These are phyloP conservation scores for Rhododendron kiyosumense DNA, from an alignment of 148 eudicot genomes.

Conservation along the genomic window DNA sequence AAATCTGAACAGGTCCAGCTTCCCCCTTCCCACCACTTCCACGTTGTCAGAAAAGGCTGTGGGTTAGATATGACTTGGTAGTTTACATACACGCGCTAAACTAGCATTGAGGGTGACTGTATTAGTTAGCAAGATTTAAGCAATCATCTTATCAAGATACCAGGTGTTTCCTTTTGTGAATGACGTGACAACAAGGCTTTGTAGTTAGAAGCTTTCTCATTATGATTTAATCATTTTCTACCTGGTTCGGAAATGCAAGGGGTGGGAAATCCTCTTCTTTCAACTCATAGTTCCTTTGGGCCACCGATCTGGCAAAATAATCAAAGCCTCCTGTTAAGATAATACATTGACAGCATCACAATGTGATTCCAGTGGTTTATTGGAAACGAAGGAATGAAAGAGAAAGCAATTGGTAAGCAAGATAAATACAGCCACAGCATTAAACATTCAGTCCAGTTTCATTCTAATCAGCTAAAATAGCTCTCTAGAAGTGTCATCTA, in stretches of 20 bases:
- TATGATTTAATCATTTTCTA: conserved; percentile 8
- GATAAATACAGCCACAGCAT: background rate
- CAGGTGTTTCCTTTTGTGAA: background rate
- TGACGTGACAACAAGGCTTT: conserved; percentile 10
- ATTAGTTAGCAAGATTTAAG: background rate
- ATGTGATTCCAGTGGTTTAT: conserved; percentile 6
- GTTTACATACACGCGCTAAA: conserved; percentile 11
- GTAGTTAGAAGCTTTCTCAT: conserved; percentile 11
- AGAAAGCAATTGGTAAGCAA: background rate
- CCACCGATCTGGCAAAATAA: conserved; percentile 37
- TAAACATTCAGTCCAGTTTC: background rate
- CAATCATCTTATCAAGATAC: background rate
- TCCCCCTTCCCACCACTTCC: conserved; percentile 6
- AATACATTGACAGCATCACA: conserved; percentile 17
- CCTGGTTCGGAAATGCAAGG: conserved; percentile 19
- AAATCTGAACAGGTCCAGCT: conserved; percentile 1
- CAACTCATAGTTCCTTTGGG: conserved; percentile 30
- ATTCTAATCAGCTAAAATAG: conserved; percentile 1
- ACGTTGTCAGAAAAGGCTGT: background rate
- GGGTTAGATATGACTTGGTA: conserved; percentile 9
- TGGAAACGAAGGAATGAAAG: background rate
- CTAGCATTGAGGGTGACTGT: background rate
- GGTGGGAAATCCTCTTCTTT: conserved; percentile 32
- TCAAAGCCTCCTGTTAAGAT: conserved; percentile 60
- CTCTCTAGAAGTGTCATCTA: background rate